Percentiles rank a stretch among this genome's conserved stretches.
These are phyloP conservation scores for Metschnikowia sp. DNA, from an alignment of 805 yeast species.

Conservation along the genomic window DNA sequence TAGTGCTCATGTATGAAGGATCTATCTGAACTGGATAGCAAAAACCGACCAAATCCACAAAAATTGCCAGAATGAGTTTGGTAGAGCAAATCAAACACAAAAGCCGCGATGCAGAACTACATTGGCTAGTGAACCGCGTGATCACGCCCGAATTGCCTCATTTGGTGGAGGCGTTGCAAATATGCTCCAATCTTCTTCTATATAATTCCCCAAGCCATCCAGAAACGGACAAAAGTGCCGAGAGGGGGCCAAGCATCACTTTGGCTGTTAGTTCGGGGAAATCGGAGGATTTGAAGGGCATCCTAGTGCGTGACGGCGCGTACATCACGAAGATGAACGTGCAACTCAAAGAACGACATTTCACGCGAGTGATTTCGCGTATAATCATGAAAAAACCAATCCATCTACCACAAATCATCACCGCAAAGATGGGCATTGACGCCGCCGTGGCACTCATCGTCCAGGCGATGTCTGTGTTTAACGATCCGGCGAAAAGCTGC, in stretches of 20 bases:
- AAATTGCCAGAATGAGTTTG: conserved; percentile 1
- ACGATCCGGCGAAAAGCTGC: conserved; percentile 4
- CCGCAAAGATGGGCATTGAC: conserved; percentile 44
- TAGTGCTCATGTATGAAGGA: no score
- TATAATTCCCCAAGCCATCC: conserved; percentile 38
- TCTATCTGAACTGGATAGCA: no score
- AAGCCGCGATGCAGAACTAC: conserved; percentile 19
- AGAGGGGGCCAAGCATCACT: conserved; percentile 42
- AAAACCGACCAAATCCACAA: not conserved
- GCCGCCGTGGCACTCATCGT: conserved; percentile 26
- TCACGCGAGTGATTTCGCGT: conserved; percentile 30
- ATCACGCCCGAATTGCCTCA: conserved; percentile 19
- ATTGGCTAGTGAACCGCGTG: conserved; percentile 16
- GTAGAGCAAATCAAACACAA: conserved; percentile 5
- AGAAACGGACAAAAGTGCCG: conserved; percentile 22
- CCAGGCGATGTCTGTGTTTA: conserved; percentile 20
- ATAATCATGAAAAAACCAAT: conserved; percentile 30
- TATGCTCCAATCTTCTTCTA: conserved; percentile 34
- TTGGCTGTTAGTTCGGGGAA: conserved; percentile 56
- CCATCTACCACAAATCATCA: conserved; percentile 44
- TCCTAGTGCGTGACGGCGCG: conserved; percentile 53
- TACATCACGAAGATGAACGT: conserved; percentile 48
- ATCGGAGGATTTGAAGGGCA: conserved; percentile 58
- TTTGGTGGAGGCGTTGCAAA: conserved; percentile 33
- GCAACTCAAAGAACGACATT: conserved; percentile 39